Evolutionary conservation across 2,329 filamentous ascomycete genomes (phyloP), one percentile per base, ranked within the genome.

Genomic region (Apiospora rasikravindrae): DNA sequence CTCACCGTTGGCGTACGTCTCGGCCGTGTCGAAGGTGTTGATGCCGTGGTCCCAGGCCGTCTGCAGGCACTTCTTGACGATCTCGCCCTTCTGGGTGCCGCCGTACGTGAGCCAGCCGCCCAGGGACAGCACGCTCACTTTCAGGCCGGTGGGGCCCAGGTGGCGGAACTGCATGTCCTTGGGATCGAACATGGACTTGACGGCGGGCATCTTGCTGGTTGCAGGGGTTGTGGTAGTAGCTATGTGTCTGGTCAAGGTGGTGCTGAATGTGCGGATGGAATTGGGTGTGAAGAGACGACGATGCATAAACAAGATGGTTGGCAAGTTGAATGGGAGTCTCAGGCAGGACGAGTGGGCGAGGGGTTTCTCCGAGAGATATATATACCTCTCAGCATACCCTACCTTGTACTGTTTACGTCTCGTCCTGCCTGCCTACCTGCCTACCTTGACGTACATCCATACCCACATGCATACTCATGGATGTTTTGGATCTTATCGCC

Each of bases 11-110:
- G 85, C 82, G 75, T 88, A 88, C 13, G 78, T 80, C 78, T 88
- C 87, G 42, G 87, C 87, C 6, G 83, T 86, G 77, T 88, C 87
- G 74, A 88, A 89, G 75, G 86, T 87, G 81, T 88, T 88, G 76
- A 89, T 85, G 19, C 87, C 87, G 70, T 83, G 80, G 72, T 86
- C 83, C 80, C 86, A 88, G 8, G 87, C 87, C 1, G 84, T 82
- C 78, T 88, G 83, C 74, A 88, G 82, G 73, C 80, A 80, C 71
- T 81, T 77, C 77, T 82, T 83, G 67, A 83, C 81, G 45, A 82
- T 77, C 29, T 78, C 76, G 68, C 81, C 81, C 74, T 82, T 82
- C 72, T 82, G 79, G 0, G 80, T 81, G 24, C 76, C 76, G 73
- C 77, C 77, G 73, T 77, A 79, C 19, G 77, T 79, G 70, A 79